Evolutionary conservation across 305 asterid genomes (phyloP).

Genomic region (Solanum chacoense): DNA sequence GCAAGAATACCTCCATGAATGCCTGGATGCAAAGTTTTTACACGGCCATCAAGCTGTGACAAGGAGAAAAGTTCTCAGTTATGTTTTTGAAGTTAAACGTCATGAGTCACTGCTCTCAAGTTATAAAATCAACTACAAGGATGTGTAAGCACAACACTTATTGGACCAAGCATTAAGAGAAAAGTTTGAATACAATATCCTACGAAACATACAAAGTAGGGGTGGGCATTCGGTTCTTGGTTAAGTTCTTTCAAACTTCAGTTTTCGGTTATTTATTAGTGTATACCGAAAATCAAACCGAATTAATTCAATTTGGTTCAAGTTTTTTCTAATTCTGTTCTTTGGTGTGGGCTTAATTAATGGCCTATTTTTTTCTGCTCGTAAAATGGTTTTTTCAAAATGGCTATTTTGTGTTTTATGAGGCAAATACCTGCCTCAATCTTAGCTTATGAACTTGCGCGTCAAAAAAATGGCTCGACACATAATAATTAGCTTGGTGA

Average conservation of each 20-base stretch:
- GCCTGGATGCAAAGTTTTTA: conserved; percentile 87
- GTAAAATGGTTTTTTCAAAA: not conserved
- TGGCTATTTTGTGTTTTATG: not conserved
- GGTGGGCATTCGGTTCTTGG: not conserved
- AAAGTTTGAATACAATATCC: not conserved
- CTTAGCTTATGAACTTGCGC: not conserved
- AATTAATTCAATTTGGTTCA: not conserved
- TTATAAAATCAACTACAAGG: not conserved
- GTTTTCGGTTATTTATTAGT: not conserved
- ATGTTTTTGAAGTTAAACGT: not conserved
- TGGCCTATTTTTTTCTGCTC: not conserved
- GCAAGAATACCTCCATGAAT: conserved; percentile 97
- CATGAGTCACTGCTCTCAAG: not conserved
- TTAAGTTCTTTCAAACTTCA: not conserved
- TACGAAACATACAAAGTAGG: not conserved
- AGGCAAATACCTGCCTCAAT: not conserved
- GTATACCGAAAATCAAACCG: not conserved
- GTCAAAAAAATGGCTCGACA: not conserved
- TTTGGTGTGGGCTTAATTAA: not conserved
- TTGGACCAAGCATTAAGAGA: not conserved
- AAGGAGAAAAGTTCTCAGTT: not conserved
- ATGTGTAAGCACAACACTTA: not conserved
- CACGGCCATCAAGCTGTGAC: conserved; percentile 93
- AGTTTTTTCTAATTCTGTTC: not conserved
- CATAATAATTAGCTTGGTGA: not conserved